Percentiles rank a stretch among this genome's conserved stretches.
These are phyloP conservation scores for Acanthochlamys bracteata DNA, from an alignment of 106 monocot genomes.

Conservation along the genomic window DNA sequence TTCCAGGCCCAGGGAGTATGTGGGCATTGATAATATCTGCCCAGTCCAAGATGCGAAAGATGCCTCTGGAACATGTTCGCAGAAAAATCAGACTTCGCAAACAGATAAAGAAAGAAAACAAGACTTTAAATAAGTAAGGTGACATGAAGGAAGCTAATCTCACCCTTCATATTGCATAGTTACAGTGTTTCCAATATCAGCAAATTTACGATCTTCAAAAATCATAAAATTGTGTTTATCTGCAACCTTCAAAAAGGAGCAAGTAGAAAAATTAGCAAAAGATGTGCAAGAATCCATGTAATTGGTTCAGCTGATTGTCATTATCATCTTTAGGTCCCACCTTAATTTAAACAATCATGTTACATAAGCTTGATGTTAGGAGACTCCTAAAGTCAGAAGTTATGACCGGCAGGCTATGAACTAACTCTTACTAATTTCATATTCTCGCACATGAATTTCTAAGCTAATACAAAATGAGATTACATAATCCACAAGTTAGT, in stretches of 20 bases:
- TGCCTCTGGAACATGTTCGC: conserved; percentile 43
- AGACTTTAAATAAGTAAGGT: not conserved
- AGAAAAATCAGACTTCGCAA: not conserved
- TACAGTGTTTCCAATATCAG: conserved; percentile 98
- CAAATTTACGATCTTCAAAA: conserved; percentile 98
- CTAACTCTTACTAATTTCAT: no score
- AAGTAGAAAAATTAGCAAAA: no score
- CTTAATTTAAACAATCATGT: no score
- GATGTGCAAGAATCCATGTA: no score
- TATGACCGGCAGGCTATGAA: no score
- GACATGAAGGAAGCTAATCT: conserved; percentile 11
- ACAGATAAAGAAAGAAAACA: not conserved
- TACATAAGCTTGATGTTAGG: no score
- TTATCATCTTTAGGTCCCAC: no score
- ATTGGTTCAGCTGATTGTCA: no score
- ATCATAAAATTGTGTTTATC: conserved; percentile 91
- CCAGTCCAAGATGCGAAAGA: conserved; percentile 95
- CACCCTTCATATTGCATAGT: conserved; percentile 99
- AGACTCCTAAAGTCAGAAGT: no score
- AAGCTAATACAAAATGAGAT: no score
- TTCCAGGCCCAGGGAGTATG: conserved; percentile 94
- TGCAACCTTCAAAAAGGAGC: conserved; percentile 58
- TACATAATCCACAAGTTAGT: no score
- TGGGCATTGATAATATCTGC: conserved; percentile 98
- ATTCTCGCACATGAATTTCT: no score